A percentile compares a stretch with the other conserved stretches of the same genome.
Conservation (phyloP, 1,139 yeast species). For the Hyphopichia khmerensis region DNA sequence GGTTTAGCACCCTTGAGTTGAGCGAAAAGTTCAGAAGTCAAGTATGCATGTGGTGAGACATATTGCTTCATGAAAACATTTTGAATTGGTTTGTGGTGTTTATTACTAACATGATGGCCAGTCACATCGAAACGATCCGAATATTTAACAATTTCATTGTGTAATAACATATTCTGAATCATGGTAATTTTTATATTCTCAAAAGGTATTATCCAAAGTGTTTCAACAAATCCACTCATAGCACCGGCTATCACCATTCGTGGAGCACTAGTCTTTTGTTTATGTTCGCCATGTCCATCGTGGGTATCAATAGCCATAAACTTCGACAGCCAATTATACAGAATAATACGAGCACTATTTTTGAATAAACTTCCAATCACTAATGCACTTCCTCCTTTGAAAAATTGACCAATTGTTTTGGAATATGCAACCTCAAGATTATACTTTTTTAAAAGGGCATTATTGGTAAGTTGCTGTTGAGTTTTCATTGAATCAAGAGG, state of each 20-base stretch:
- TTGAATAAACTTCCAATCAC: conserved; percentile 76
- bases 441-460: conserved; percentile 37
- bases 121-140: conserved; percentile 27
- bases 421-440: conserved; percentile 42
- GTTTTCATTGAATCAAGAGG: conserved; percentile 87
- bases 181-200: conserved; percentile 83
- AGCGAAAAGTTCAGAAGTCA: conserved; percentile 32
- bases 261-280: conserved; percentile 61
- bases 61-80: conserved; percentile 35
- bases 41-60: conserved; percentile 47
- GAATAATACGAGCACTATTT: conserved; percentile 68
- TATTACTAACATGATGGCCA: conserved; percentile 17
- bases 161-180: conserved; percentile 63
- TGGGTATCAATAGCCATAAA: conserved; percentile 62
- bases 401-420: conserved; percentile 43
- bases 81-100: conserved; percentile 25
- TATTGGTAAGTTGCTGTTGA: conserved; percentile 59
- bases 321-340: conserved; percentile 75
- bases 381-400: conserved; percentile 76
- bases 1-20: conserved; percentile 26
- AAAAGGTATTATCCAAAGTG: conserved; percentile 84
- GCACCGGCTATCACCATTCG: conserved; percentile 80
- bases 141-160: conserved; percentile 31
- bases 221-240: conserved; percentile 80
- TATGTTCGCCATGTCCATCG: conserved; percentile 26